Conservation (phyloP, 495 filamentous ascomycete species). For the Talaromyces borbonicus region DNA sequence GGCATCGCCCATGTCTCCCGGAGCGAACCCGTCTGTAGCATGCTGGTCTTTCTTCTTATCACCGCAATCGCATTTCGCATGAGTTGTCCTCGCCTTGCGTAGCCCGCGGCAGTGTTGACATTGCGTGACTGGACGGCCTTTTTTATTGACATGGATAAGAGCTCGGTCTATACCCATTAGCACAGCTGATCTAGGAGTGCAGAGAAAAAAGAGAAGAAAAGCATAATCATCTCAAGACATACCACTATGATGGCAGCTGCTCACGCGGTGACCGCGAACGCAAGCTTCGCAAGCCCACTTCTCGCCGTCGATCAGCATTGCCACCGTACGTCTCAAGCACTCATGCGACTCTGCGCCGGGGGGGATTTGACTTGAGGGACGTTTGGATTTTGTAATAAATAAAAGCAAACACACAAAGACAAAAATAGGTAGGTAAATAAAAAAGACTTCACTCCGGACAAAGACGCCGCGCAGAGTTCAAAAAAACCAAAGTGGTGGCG, state of each 20-base stretch:
- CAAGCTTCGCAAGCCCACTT: conserved; percentile 92
- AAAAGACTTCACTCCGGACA: too few relatives aligned
- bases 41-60: conserved; percentile 67
- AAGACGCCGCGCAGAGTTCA: too few relatives aligned
- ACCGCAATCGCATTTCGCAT: conserved; percentile 96
- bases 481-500: too few relatives aligned
- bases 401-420: conserved; percentile 4
- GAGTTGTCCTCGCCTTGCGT: conserved; percentile 92
- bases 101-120: conserved; percentile 93
- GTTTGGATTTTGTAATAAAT: conserved; percentile 2
- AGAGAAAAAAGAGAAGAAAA: conserved; percentile 15
- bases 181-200: too few relatives aligned
- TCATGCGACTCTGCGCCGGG: conserved; percentile 30
- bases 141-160: conserved; percentile 94
- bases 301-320: conserved; percentile 81
- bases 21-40: conserved; percentile 44
- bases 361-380: too few relatives aligned
- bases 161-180: conserved; percentile 58
- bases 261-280: conserved; percentile 86
- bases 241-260: conserved; percentile 88
- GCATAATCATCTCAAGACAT: conserved; percentile 30
- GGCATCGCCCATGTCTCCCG: conserved; percentile 36
- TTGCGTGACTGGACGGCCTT: conserved; percentile 96
- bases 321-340: conserved; percentile 31
- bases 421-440: neutral